Conservation (phyloP, 768 basidiomycete species). For the Mycena galericulata region DNA sequence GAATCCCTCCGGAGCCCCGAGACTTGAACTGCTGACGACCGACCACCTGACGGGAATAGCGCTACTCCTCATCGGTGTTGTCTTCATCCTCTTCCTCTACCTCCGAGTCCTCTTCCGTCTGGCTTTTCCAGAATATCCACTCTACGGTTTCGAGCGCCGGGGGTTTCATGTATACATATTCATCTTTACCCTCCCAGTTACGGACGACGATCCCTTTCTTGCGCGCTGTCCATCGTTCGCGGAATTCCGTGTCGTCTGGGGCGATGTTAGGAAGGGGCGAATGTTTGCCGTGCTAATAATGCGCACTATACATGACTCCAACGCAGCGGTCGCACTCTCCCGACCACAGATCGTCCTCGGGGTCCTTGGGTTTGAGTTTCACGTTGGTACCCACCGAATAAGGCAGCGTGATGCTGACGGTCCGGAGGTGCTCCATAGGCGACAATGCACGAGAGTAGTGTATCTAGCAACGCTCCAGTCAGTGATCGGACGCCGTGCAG, state of each 20-base stretch:
- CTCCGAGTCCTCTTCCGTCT: conserved; percentile 2
- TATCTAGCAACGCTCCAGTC: conserved; percentile 37
- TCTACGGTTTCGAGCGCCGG: conserved; percentile 45
- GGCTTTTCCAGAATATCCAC: conserved; percentile 43
- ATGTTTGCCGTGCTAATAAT: background rate
- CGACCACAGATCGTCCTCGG: conserved; percentile 44
- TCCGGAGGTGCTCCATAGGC: conserved; percentile 41
- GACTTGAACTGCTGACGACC: background rate
- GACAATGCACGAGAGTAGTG: conserved; percentile 47
- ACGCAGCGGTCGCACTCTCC: conserved; percentile 55
- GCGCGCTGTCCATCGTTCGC: conserved; percentile 43
- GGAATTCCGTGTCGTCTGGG: conserved; percentile 44
- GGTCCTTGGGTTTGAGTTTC: conserved; percentile 33
- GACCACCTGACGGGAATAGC: too few species aligned
- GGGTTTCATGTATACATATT: conserved; percentile 39
- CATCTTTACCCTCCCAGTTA: conserved; percentile 8
- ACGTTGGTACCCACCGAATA: conserved; percentile 39
- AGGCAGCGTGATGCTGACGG: conserved; percentile 46
- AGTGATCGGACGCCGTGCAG: too few species aligned
- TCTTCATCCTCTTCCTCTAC: conserved; percentile 13
- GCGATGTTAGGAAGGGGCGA: background rate
- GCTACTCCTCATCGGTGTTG: background rate
- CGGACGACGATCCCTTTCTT: conserved; percentile 39
- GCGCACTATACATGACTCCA: conserved; percentile 46
- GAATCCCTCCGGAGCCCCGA: background rate